These are phyloP conservation scores for Cordyceps militaris DNA, from an alignment of 2,329 filamentous ascomycete species.

Conservation along the genomic window DNA sequence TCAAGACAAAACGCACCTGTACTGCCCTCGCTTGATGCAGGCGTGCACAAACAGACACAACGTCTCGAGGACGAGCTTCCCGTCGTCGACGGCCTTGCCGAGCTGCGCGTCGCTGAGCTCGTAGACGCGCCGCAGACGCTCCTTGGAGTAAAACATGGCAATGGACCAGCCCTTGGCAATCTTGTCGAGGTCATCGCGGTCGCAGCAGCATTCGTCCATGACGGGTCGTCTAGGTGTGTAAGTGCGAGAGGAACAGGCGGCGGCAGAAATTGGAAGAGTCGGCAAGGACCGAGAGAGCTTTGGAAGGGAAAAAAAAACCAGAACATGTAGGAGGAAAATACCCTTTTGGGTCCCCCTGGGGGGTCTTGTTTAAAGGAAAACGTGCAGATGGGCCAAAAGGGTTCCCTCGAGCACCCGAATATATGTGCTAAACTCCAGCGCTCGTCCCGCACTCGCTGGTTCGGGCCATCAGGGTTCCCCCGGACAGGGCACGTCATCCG, in stretches of 20 bases:
- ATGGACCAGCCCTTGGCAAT: conserved; percentile 32
- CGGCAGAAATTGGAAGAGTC: not conserved
- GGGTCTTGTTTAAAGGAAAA: not conserved
- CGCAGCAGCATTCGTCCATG: conserved; percentile 19
- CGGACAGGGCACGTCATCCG: not conserved
- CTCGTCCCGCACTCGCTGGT: not conserved
- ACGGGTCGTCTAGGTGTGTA: not conserved
- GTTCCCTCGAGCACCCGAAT: not conserved
- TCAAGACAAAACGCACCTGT: conserved; percentile 21
- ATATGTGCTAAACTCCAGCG: not conserved
- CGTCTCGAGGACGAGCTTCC: conserved; percentile 31
- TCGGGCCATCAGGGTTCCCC: conserved; percentile 5
- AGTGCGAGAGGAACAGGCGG: not conserved
- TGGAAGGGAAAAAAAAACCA: not conserved
- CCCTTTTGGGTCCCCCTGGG: not conserved
- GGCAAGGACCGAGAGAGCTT: not conserved
- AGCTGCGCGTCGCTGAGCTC: conserved; percentile 27
- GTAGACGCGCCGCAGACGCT: conserved; percentile 27
- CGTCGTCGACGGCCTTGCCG: conserved; percentile 25
- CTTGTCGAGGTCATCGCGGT: conserved; percentile 26
- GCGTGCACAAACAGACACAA: conserved; percentile 34
- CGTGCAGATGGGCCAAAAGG: conserved; percentile 2
- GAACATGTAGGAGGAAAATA: not conserved
- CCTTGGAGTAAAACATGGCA: conserved; percentile 30
- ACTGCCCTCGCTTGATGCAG: conserved; percentile 31